Evolutionary conservation across 2,329 filamentous ascomycete genomes (phyloP), one percentile per base, ranked within the genome.

Genomic region (Monosporascus ibericus): DNA sequence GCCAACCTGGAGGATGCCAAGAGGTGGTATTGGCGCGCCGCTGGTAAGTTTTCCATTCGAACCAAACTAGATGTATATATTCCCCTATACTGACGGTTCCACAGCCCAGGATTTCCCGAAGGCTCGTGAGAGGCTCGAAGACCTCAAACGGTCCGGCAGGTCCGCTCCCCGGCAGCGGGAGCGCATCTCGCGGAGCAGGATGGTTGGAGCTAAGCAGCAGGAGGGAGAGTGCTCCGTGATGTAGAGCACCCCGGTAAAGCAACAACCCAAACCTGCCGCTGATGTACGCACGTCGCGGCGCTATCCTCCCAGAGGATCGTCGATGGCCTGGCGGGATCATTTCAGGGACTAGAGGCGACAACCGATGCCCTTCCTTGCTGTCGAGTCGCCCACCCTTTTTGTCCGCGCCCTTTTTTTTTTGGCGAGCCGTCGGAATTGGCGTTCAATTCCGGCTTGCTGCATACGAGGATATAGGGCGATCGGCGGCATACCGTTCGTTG

Each of bases 11-110:
- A 99, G 64, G 94, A 97, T 72, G 94, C 92, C 22, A 96, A 95
- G 78, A 83, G 91, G 62, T 99, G 94, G 94, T 99, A 99, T 73
- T 96, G 92, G 81, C 81, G 92, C 69, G 92, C 94, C 71, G 94
- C 94, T 67, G 88, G 92, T 96, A 78, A 84, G 90, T 85, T 54
- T 53, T 49, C 50, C 44, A 34, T 34, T 34, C 4, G 30, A 34
- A 14, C 30, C 30, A 34, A 34, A 34, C 30, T 14, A 14, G 30
- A 34, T 5, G 14, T 34, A 14, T 5, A 9, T 11, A 34, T 34
- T 9, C 14, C 30, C 30, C 30, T 18, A 47, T 50, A 30, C 24
- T 20, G 37, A 36, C 34, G 14, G 44, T n/a, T 27, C 5, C 55
- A 50, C 60, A 96, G 92, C 92, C 54, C 92, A 97, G 74, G 90